Conservation (phyloP, 2,329 filamentous ascomycete genomes). For the Aspergillus luchuensis region DNA sequence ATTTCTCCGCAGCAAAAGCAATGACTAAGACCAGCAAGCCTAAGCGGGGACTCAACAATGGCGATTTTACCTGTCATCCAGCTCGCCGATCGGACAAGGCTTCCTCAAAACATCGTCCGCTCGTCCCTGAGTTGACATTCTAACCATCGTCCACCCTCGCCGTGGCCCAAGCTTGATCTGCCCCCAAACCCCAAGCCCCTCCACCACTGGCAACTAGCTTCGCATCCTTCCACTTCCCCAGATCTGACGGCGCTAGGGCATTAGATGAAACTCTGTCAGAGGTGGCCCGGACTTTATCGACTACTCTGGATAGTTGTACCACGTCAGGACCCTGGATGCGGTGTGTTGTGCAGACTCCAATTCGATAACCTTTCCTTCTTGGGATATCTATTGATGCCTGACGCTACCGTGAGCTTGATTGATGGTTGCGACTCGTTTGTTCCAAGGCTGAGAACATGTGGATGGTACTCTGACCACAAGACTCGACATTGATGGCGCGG, state of each 20-base stretch:
- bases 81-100: background rate
- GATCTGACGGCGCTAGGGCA: background rate
- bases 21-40: background rate
- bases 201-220: no score
- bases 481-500: background rate
- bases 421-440: background rate
- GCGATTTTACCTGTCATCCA: background rate
- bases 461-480: background rate
- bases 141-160: background rate
- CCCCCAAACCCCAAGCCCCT: background rate
- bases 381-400: background rate
- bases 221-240: background rate
- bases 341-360: background rate
- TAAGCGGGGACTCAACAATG: background rate
- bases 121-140: background rate
- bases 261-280: background rate
- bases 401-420: background rate
- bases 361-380: background rate
- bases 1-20: constrained; percentile 3
- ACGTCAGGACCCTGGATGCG: background rate
- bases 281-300: background rate
- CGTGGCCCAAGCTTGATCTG: background rate
- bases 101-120: background rate
- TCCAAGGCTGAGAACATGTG: background rate
- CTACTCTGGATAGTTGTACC: background rate